These are phyloP conservation scores for Prunus mongolica DNA, from an alignment of 306 rosid genomes.

Conservation along the genomic window DNA sequence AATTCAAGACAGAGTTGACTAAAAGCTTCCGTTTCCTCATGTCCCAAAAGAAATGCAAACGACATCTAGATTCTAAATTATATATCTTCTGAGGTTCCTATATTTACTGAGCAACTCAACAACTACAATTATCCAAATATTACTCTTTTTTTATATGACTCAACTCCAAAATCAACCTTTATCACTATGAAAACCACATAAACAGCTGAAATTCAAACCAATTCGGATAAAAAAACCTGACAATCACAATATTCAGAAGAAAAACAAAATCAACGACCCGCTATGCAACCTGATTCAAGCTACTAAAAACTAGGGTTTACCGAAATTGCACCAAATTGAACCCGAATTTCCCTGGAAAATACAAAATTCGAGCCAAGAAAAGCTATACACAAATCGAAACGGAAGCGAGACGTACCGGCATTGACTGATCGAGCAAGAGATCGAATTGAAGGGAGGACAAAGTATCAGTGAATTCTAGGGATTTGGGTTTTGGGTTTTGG, in stretches of 20 bases:
- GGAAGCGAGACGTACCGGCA: constrained; percentile 49
- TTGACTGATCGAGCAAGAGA: constrained; percentile 53
- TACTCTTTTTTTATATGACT: neutral
- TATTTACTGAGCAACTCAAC: constrained; percentile 1
- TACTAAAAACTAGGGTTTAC: constrained; percentile 50
- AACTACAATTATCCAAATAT: neutral
- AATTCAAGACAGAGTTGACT: constrained; percentile 16
- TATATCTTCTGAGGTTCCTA: neutral
- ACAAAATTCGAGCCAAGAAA: constrained; percentile 8
- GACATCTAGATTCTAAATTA: neutral
- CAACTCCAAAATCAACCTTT: neutral
- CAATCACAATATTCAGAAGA: neutral
- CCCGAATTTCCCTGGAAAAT: neutral
- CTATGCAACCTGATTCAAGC: constrained; percentile 1
- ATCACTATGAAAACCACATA: neutral
- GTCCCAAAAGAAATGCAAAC: constrained; percentile 4
- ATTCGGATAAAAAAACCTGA: too few relatives aligned
- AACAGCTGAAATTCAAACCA: neutral
- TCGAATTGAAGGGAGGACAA: constrained; percentile 26
- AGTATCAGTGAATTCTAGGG: constrained; percentile 7
- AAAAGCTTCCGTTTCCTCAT: neutral
- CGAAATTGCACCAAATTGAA: constrained; percentile 13
- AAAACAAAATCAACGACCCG: neutral
- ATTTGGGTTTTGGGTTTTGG: constrained; percentile 6
- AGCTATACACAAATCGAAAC: constrained; percentile 7